Base-by-base conservation (phyloP, 805 yeast species). In the Wickerhamomyces sydowiorum region DNA sequence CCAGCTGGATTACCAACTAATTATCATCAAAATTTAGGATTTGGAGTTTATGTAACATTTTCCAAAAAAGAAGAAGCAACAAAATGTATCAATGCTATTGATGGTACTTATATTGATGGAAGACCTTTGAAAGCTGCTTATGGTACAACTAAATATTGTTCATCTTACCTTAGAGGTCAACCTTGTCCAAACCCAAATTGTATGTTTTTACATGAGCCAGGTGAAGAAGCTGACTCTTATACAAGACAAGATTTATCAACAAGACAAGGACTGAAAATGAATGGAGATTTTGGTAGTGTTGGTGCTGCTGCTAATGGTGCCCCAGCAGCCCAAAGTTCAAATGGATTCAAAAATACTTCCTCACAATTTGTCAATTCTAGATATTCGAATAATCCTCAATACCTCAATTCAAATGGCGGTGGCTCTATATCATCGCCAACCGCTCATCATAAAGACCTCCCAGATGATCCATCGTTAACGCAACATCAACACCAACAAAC, bases 171-270 rank as follows among this genome's bases (percentile, higher is more conserved):
- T 49, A 76, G 97, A 52, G 97, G 96, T 29, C 95, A 87, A 61
- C 83, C 93, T 9, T 93, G 99, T 67, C 99, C 96, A 45, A 93
- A 93, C 65, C 98, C 98, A 48, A 88, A 89, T 59, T 93, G 99
- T 73, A 93, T 93, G 99, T 93, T 93, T 57, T 73, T 93, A 56
- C 99, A 93, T 62, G 99, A 93, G 65, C 99, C 99, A 7, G 99
- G 99, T 45, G 99, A 93, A 69, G 99, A 93, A 63, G 98, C 98
- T 2, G 99, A 93, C 56, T 85, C 96, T 10, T 91, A 86, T 66
- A 87, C 96, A 22, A 80, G 96, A 41, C 89, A 86, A 57, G 95
- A 86, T 57, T 70, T 86, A 55, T 80, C 89, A 5, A 85, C 93
- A 4, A 83, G 86, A 60, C 80, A 79, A 51, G 79, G 80, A 53